These are phyloP conservation scores for Chlorencoelia australis DNA, from an alignment of 2,329 filamentous ascomycete genomes.

Conservation along the genomic window DNA sequence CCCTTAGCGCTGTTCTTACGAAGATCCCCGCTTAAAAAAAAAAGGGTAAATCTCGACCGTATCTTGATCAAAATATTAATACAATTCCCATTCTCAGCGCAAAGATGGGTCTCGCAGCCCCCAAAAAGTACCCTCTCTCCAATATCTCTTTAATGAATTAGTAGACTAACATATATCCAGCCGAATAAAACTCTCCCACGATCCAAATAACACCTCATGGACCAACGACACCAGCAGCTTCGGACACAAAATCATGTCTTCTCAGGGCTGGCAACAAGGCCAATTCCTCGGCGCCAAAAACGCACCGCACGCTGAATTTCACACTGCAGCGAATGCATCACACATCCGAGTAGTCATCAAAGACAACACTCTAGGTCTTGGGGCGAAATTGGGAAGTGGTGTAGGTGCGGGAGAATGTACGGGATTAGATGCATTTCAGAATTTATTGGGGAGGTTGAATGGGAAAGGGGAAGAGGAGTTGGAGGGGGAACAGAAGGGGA, in stretches of 20 bases:
- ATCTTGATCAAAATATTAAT: too few relatives aligned
- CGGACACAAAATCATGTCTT: constrained; percentile 78
- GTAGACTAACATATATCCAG: constrained; percentile 36
- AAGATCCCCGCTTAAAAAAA: too few relatives aligned
- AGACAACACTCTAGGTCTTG: constrained; percentile 84
- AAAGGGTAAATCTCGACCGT: too few relatives aligned
- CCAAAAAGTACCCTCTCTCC: constrained; percentile 46
- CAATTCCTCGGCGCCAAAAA: constrained; percentile 70
- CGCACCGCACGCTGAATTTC: constrained; percentile 63
- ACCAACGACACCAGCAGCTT: constrained; percentile 70
- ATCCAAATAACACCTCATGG: constrained; percentile 96
- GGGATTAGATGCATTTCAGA: constrained; percentile 78
- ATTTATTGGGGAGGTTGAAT: constrained; percentile 78
- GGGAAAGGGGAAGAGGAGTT: constrained; percentile 70
- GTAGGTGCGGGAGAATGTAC: constrained; percentile 61
- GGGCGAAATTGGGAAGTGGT: constrained; percentile 65
- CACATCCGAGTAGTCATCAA: constrained; percentile 80
- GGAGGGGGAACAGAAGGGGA: constrained; percentile 56
- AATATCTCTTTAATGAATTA: background rate
- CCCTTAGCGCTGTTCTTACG: too few relatives aligned
- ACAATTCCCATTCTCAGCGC: background rate
- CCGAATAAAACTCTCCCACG: constrained; percentile 62
- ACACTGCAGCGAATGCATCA: constrained; percentile 71
- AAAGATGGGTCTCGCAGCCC: constrained; percentile 58
- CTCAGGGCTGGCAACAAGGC: constrained; percentile 86